Evolutionary conservation across 305 asterid species (phyloP), one percentile per base, ranked within the genome.

Genomic region (Fraxinus nigra): DNA sequence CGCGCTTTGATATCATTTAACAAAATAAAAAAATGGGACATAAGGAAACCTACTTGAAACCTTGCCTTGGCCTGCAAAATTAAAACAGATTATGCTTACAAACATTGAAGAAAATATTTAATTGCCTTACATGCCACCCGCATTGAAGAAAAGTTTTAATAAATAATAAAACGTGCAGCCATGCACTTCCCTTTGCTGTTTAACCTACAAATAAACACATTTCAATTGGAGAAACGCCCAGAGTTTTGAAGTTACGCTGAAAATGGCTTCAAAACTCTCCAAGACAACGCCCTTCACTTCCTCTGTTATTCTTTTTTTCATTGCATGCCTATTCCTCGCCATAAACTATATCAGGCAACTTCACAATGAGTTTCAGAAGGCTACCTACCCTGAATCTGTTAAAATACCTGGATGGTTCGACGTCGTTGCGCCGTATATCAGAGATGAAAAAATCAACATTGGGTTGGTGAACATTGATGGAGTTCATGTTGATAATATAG

Each of bases 391-490:
- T 5, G 77, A 51, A 22, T 78, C 48, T 18, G 48, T 40, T 72
- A 76, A 33, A 75, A 82, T 40, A 0, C 96, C 92, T 0, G 79
- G 72, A 0, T 94, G 98, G 98, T 85, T 84, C 43, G 84, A 87
- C 28, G n/a, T 83, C 67, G 34, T 92, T 4, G 75, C 87, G 3
- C 74, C 77, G 22, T 77, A 87, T 37, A 2, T 87, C 9, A 82
- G 82, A 48, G 80, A 81, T 1, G 79, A 86, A 40, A 82, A 30
- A 43, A 82, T 93, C 80, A 92, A 86, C 75, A 73, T 94, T n/a
- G 97, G 91, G 48, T 28, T 91, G 14, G 95, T 94, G 59, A 90
- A 94, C 90, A 59, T 85, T 86, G 81, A 83, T 8, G 72, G 37
- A 26, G 4, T 30, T 37, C 43, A 37, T n/a, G 35, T n/a, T 51